Percentiles rank a stretch among this genome's conserved stretches.
Conservation (phyloP, 225 moss, liverwort and hornwort species). For the Physcomitrium patens region DNA sequence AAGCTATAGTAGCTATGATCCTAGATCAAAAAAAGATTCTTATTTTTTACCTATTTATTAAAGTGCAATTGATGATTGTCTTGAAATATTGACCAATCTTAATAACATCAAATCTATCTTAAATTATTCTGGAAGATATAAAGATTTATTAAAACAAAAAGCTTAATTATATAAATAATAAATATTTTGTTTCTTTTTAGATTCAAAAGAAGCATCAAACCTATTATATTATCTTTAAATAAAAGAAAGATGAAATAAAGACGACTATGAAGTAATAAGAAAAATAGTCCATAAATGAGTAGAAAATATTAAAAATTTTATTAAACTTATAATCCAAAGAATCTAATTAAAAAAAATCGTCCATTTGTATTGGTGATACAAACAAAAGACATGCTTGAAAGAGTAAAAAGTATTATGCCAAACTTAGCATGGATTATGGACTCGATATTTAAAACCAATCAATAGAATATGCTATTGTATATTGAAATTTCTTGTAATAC, state of each 20-base stretch:
- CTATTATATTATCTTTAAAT: neutral
- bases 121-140: neutral
- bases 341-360: neutral
- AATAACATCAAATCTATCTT: neutral
- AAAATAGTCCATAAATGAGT: rapidly evolving
- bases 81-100: neutral
- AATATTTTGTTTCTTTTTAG: neutral
- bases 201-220: too few species aligned
- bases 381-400: neutral
- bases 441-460: neutral
- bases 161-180: neutral
- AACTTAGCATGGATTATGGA: neutral
- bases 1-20: too few species aligned
- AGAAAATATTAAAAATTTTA: neutral
- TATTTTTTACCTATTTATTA: neutral
- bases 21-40: too few species aligned
- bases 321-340: rapidly evolving
- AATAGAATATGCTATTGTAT: too few species aligned
- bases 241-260: neutral
- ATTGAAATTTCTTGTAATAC: neutral
- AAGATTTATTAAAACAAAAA: neutral
- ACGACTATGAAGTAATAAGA: neutral
- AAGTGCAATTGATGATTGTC: neutral
- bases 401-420: neutral
- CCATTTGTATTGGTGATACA: neutral